These are phyloP conservation scores for Macaranga tanarius DNA, from an alignment of 441 rosid genomes.

Conservation along the genomic window DNA sequence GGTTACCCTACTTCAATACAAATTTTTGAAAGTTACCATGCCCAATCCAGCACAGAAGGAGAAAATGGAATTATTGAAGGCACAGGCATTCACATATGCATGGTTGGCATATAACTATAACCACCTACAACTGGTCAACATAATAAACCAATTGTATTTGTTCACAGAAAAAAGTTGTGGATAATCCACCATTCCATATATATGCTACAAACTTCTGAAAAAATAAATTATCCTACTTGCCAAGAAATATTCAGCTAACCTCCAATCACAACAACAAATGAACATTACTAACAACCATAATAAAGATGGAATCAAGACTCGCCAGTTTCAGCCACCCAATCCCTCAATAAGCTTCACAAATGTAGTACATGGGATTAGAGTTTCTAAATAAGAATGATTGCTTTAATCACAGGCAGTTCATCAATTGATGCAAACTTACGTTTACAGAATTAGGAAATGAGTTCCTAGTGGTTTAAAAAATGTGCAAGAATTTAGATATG, in stretches of 20 bases:
- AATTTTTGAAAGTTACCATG: background rate
- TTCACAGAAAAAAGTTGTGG: background rate
- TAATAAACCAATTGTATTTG: background rate
- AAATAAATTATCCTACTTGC: background rate
- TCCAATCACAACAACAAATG: background rate
- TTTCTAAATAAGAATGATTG: background rate
- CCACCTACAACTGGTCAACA: background rate
- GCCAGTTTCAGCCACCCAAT: background rate
- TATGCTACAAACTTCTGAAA: background rate
- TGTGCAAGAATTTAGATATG: background rate
- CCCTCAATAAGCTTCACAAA: background rate
- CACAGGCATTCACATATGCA: background rate
- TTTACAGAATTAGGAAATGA: background rate
- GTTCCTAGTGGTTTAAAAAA: background rate
- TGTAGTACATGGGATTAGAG: background rate
- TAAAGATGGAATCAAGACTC: background rate
- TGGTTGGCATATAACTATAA: background rate
- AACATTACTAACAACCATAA: background rate
- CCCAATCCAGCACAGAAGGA: background rate
- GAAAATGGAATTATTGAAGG: background rate
- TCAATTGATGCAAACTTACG: background rate
- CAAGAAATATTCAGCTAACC: background rate
- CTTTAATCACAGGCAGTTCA: constrained; percentile 4
- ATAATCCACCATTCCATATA: background rate
- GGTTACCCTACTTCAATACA: background rate